Conservation (phyloP, 2,329 filamentous ascomycete species). For the Colletotrichum cordylinicola region DNA sequence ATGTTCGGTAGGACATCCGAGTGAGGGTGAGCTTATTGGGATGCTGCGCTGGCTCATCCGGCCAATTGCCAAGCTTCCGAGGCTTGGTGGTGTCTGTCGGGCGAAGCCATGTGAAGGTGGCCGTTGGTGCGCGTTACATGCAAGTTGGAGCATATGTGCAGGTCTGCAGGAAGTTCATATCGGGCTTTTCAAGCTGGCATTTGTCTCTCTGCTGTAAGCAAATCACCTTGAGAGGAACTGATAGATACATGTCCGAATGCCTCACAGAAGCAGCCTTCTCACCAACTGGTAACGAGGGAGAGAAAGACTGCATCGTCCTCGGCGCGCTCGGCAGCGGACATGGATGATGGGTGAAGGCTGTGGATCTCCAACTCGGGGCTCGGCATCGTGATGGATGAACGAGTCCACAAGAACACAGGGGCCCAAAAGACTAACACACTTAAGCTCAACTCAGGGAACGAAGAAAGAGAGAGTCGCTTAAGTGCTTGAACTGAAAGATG, state of each 20-base stretch:
- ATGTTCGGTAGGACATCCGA: background rate
- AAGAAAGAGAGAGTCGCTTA: background rate
- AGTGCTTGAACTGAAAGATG: no score
- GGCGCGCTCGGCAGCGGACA: background rate
- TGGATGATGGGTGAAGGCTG: background rate
- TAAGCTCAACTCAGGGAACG: background rate
- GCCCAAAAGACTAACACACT: background rate
- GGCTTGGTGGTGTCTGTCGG: background rate
- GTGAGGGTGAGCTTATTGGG: background rate
- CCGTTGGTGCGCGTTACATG: background rate
- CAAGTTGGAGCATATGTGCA: background rate
- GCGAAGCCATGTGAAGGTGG: background rate
- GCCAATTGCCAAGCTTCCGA: background rate
- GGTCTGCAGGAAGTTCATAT: background rate
- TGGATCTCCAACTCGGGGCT: background rate
- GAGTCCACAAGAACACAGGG: background rate
- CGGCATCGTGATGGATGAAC: background rate
- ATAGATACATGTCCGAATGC: background rate
- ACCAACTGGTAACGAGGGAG: background rate
- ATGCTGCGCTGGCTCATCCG: background rate
- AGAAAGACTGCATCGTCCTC: background rate
- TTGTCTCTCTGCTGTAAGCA: accelerated
- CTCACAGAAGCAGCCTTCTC: background rate
- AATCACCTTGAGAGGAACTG: no score
- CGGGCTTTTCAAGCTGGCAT: background rate